phyloP scores from a whole-genome alignment of 1,284 basidiomycete species.

The Inonotus hispidus region DNA sequence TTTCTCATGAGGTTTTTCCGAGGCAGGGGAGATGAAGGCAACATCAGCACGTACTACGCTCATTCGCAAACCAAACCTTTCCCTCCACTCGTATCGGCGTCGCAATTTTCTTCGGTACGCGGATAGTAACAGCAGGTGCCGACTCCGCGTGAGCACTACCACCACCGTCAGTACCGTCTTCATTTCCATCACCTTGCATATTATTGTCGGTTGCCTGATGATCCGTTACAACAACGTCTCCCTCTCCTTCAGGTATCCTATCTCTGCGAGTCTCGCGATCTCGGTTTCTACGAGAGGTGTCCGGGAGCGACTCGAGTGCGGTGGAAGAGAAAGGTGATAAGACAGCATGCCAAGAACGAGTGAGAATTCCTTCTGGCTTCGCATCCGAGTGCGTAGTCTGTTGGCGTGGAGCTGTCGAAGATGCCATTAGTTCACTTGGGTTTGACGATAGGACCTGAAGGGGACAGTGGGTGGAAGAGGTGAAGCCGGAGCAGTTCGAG shows the following conservation, averaged over 20 bases:
- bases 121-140: constrained; percentile 39
- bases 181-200: neutral
- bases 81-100: constrained; percentile 91
- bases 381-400: neutral
- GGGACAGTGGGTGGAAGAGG: no score
- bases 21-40: neutral
- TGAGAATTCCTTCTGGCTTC: constrained; percentile 23
- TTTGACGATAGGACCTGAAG: neutral
- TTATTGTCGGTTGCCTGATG: constrained; percentile 61
- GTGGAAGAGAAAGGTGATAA: constrained; percentile 66
- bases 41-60: constrained; percentile 62
- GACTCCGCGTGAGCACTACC: neutral
- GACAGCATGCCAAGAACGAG: constrained; percentile 54
- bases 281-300: constrained; percentile 42
- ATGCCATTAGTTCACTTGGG: neutral
- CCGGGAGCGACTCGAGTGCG: constrained; percentile 63
- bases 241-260: constrained; percentile 56
- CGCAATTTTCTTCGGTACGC: constrained; percentile 81
- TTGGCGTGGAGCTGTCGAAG: neutral
- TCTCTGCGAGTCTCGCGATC: constrained; percentile 63
- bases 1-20: neutral
- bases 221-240: constrained; percentile 40
- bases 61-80: constrained; percentile 99
- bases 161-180: neutral
- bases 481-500: no score